Percentiles rank a stretch among this genome's conserved stretches.
These are phyloP conservation scores for Ganoderma sp. DNA, from an alignment of 1,284 basidiomycete genomes.

Conservation along the genomic window DNA sequence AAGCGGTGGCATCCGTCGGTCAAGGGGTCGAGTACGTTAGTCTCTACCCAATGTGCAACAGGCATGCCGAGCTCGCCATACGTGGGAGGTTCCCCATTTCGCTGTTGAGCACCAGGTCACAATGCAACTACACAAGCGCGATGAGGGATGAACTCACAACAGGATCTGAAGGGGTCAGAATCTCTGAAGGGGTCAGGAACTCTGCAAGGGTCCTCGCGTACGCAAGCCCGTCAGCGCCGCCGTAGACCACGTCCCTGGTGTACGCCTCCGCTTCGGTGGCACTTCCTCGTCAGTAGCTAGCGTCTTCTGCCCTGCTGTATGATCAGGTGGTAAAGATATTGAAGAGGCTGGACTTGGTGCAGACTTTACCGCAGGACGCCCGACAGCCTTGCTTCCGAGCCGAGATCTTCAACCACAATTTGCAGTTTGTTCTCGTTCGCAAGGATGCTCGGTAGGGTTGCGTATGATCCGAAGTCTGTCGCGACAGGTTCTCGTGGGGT, in stretches of 20 bases:
- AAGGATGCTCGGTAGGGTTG: constrained; percentile 53
- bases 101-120: constrained; percentile 17
- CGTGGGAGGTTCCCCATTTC: constrained; percentile 21
- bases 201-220: constrained; percentile 77
- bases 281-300: constrained; percentile 54
- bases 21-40: constrained; percentile 62
- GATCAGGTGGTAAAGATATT: background rate
- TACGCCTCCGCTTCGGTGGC: constrained; percentile 65
- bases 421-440: constrained; percentile 53
- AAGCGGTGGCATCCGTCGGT: constrained; percentile 60
- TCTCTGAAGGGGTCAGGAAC: constrained; percentile 53
- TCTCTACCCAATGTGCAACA: constrained; percentile 62
- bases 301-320: constrained; percentile 5
- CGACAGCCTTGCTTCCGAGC: constrained; percentile 45
- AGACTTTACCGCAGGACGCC: constrained; percentile 38
- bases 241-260: constrained; percentile 72
- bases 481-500: constrained; percentile 56
- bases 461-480: constrained; percentile 67
- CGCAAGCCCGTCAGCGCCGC: constrained; percentile 72
- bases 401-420: constrained; percentile 40
- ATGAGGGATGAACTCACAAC: constrained; percentile 25
- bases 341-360: constrained; percentile 18
- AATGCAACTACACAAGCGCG: background rate
- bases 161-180: no score
- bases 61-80: constrained; percentile 48